phyloP scores from a whole-genome alignment of 805 yeast genomes.

The Metschnikowia peoriensis region DNA sequence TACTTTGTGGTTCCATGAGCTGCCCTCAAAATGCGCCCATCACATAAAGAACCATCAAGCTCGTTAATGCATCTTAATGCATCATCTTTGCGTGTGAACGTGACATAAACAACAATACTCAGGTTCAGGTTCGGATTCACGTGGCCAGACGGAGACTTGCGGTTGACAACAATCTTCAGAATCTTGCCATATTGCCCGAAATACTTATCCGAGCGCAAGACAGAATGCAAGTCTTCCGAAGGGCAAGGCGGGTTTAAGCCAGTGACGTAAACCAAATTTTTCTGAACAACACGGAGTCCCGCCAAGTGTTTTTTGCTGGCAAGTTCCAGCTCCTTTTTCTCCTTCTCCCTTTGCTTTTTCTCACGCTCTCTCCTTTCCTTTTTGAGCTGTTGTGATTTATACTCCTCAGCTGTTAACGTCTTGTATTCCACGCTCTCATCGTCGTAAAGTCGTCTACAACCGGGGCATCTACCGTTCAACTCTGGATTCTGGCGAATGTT shows the following conservation, averaged over 20 bases:
- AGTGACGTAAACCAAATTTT: conserved; percentile 92
- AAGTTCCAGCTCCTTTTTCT: conserved; percentile 84
- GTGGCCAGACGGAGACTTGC: conserved; percentile 50
- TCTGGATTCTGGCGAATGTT: conserved; percentile 95
- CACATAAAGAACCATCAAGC: conserved; percentile 89
- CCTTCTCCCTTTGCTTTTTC: conserved; percentile 83
- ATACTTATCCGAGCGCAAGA: conserved; percentile 84
- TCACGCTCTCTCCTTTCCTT: conserved; percentile 80
- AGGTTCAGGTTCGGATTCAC: conserved; percentile 47
- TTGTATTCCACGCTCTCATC: conserved; percentile 91
- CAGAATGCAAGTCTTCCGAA: conserved; percentile 78
- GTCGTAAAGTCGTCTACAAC: conserved; percentile 91
- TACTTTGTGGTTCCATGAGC: conserved; percentile 99
- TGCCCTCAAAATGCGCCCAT: conserved; percentile 85
- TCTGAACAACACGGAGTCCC: conserved; percentile 97
- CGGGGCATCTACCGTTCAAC: conserved; percentile 94
- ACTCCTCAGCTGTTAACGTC: conserved; percentile 80
- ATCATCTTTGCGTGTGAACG: conserved; percentile 90
- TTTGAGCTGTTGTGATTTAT: conserved; percentile 75
- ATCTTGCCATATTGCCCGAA: conserved; percentile 99
- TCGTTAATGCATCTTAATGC: conserved; percentile 92
- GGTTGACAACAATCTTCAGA: conserved; percentile 88
- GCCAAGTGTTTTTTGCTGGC: conserved; percentile 85
- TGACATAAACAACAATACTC: conserved; percentile 93
- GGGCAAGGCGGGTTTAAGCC: conserved; percentile 87